Conservation (phyloP, 306 rosid genomes). For the Medicago lupulina region DNA sequence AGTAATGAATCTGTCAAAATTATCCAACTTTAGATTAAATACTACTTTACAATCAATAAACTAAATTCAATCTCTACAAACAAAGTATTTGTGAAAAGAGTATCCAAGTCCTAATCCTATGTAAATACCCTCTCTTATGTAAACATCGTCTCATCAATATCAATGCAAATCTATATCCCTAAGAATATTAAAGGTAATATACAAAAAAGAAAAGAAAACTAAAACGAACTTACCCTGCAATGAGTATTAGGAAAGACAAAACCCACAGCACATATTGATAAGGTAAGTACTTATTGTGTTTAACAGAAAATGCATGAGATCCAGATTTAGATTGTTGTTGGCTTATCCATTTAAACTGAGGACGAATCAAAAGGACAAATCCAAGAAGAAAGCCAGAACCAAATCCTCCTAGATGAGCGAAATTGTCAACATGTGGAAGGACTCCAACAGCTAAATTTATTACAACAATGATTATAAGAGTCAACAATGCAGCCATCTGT, state of each 20-base stretch:
- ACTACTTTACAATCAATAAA: not conserved
- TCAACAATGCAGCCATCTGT: slow-evolving; percentile 73
- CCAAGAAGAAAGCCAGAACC: slow-evolving; percentile 89
- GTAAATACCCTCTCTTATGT: not conserved
- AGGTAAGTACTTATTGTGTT: slow-evolving; percentile 61
- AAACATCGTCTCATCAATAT: slow-evolving; percentile 7
- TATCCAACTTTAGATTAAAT: slow-evolving; percentile 29
- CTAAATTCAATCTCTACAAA: not conserved
- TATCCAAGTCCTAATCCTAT: slow-evolving; percentile 17
- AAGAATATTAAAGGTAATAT: slow-evolving; percentile 8
- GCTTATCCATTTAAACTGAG: slow-evolving; percentile 75
- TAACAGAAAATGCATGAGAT: slow-evolving; percentile 42
- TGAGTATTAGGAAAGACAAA: slow-evolving; percentile 60
- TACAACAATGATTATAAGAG: slow-evolving; percentile 60
- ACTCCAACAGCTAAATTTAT: slow-evolving; percentile 81
- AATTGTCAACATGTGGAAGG: slow-evolving; percentile 93
- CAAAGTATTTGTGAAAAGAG: slow-evolving; percentile 20
- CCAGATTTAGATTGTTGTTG: slow-evolving; percentile 46
- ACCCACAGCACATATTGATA: slow-evolving; percentile 76
- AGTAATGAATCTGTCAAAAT: slow-evolving; percentile 55
- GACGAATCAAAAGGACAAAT: slow-evolving; percentile 72
- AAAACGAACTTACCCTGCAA: slow-evolving; percentile 56
- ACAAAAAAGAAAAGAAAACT: slow-evolving; percentile 21
- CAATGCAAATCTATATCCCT: not conserved
- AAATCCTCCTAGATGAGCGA: slow-evolving; percentile 91